Conservation (phyloP, 2,329 filamentous ascomycete species). For the Fusarium secorum region DNA sequence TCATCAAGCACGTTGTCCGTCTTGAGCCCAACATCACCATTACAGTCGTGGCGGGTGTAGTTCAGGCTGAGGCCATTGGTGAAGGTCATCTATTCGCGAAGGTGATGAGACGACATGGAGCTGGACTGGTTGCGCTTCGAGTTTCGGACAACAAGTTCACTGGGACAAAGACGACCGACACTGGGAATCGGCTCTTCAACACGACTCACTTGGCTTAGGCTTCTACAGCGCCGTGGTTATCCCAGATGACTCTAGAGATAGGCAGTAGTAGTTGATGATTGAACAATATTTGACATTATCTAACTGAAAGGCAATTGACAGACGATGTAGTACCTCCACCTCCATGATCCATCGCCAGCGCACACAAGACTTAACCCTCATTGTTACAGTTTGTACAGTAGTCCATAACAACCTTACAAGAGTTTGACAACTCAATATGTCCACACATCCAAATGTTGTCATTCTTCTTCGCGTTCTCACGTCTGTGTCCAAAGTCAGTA, state of each 20-base stretch:
- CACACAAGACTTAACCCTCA: not conserved
- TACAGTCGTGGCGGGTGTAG: slow-evolving; percentile 63
- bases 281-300: not conserved
- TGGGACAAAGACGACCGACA: slow-evolving; percentile 62
- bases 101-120: slow-evolving; percentile 23
- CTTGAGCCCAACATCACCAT: slow-evolving; percentile 53
- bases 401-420: slow-evolving; percentile 14
- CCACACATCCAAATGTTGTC: slow-evolving; percentile 16
- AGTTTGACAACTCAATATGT: slow-evolving; percentile 13
- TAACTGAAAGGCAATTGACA: not conserved
- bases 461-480: slow-evolving; percentile 1
- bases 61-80: slow-evolving; percentile 51
- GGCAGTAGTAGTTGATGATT: accelerated
- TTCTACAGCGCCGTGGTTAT: accelerated
- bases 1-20: slow-evolving; percentile 47
- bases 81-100: slow-evolving; percentile 14
- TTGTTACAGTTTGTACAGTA: slow-evolving; percentile 14
- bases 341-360: too few relatives aligned
- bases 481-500: not conserved
- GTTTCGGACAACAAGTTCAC: slow-evolving; percentile 65
- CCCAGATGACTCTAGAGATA: not conserved
- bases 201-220: slow-evolving; percentile 56
- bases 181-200: slow-evolving; percentile 67
- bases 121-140: slow-evolving; percentile 60
- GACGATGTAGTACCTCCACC: accelerated